Base-by-base conservation (phyloP, 441 rosid genomes). In the Mallotus repandus region DNA sequence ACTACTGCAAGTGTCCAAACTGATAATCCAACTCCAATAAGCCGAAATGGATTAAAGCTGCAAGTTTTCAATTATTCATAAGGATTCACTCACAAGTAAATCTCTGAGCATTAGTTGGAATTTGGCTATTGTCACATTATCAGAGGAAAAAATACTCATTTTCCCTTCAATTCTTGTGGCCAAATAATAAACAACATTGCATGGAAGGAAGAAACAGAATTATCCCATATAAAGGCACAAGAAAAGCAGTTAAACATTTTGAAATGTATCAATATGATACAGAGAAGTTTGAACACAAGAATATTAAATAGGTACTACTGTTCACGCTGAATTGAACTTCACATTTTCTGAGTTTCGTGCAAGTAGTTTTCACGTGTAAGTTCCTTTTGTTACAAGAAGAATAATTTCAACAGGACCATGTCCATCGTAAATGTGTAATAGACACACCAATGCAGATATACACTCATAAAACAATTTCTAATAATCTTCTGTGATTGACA, bases 1-100 rank as follows among this genome's bases (percentile, higher is more conserved):
- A 85, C 64, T n/a, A 88, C 89, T 11, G 98, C 96, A 43, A 84
- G 9, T 63, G 97, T 93, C 97, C 99, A 95, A 63, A 93, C 89
- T 5, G 95, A 85, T 70, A 93, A 86, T 62, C 99, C 99, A 74
- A 90, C 84, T 77, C 98, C 98, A 63, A 95, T 93, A 75, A 95
- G 98, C 81, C 97, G 86, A 83, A 95, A 95, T 57, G 97, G 99
- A 73, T 88, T 93, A 66, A 81, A 71, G 35, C 99, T 95, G 97
- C 87, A 89, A 70, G 52, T 57, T 62, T 68, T 63, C 45, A 68
- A 19, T 59, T 49, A 75, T 32, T 46, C 22, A 74, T 61, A 59
- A 82, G 75, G 54, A 63, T 64, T 77, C 19, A 18, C 53, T 59
- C 19, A 25, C 1, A 25, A 25, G 29, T 25, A 22, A 71, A 58